Conservation (phyloP, 2,329 filamentous ascomycete species). For the Aschersonia sp. region DNA sequence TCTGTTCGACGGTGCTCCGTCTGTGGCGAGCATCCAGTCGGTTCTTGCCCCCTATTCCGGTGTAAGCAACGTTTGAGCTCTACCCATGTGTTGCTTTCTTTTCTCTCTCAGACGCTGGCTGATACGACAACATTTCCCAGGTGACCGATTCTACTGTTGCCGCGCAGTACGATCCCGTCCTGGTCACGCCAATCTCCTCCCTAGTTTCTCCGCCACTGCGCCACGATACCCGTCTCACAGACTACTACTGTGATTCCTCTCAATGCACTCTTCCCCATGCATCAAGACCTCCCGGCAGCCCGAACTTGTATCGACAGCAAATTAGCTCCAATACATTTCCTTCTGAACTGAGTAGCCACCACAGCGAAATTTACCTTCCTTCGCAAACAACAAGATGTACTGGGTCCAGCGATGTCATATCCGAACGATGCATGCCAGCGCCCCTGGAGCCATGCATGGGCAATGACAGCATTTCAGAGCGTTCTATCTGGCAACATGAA, state of each 20-base stretch:
- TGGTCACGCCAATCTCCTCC: conserved; percentile 36
- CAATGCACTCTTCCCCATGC: conserved; percentile 23
- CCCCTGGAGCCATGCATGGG: conserved; percentile 22
- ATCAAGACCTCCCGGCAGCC: conserved; percentile 31
- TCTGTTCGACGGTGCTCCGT: conserved; percentile 12
- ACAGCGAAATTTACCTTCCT: conserved; percentile 29
- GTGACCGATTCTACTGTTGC: conserved; percentile 17
- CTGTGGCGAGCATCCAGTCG: conserved; percentile 13
- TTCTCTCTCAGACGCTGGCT: too few species aligned
- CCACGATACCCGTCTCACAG: conserved; percentile 26
- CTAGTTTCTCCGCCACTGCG: conserved; percentile 31
- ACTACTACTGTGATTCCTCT: conserved; percentile 24
- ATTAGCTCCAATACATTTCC: conserved; percentile 7
- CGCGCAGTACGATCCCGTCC: conserved; percentile 24
- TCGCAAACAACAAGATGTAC: conserved; percentile 22
- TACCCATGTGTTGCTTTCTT: too few species aligned
- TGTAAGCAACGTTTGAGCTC: too few species aligned
- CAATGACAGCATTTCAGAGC: too few species aligned
- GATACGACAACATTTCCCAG: too few species aligned
- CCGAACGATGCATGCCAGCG: conserved; percentile 21
- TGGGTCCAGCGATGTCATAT: conserved; percentile 21
- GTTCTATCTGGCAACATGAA: too few species aligned
- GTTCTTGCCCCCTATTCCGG: conserved; percentile 16
- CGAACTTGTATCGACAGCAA: conserved; percentile 30
- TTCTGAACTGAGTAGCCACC: conserved; percentile 26